These are phyloP conservation scores for Debaryomyces sp. DNA, from an alignment of 1,139 yeast species.

Conservation along the genomic window DNA sequence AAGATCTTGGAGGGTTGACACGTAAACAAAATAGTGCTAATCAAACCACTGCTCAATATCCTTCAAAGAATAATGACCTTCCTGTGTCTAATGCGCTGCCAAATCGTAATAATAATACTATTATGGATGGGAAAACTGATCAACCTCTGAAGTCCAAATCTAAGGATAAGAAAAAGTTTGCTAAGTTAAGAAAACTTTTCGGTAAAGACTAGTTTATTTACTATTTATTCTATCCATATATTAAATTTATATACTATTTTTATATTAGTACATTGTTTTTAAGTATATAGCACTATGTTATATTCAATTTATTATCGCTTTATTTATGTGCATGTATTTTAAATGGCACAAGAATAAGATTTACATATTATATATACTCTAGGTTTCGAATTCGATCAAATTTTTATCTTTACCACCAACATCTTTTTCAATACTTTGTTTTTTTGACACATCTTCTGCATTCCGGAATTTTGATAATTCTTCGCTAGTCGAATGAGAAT, in stretches of 20 bases:
- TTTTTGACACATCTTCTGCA: conserved; percentile 13
- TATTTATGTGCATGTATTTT: neutral
- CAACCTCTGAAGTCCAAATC: conserved; percentile 10
- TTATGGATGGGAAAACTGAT: neutral
- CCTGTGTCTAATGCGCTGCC: neutral
- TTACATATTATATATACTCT: conserved; percentile 2
- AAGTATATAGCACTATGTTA: neutral
- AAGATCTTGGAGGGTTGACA: conserved; percentile 7
- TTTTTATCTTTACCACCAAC: conserved; percentile 15
- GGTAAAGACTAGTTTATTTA: conserved; percentile 35
- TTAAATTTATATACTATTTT: neutral
- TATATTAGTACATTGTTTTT: conserved; percentile 1
- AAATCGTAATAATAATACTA: neutral
- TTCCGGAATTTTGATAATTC: conserved; percentile 16
- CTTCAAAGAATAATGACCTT: neutral
- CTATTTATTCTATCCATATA: neutral
- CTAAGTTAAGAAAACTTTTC: conserved; percentile 62
- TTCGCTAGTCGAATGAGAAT: conserved; percentile 9
- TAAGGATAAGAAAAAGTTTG: conserved; percentile 53
- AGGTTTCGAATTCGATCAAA: conserved; percentile 33
- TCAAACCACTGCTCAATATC: neutral
- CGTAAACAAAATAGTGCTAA: conserved; percentile 12
- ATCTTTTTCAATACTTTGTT: conserved; percentile 4
- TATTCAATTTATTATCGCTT: conserved; percentile 1
- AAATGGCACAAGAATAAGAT: neutral